A percentile compares a stretch with the other conserved stretches of the same genome.
Conservation (phyloP, 2,329 filamentous ascomycete genomes). For the Zopfia rhizophila region DNA sequence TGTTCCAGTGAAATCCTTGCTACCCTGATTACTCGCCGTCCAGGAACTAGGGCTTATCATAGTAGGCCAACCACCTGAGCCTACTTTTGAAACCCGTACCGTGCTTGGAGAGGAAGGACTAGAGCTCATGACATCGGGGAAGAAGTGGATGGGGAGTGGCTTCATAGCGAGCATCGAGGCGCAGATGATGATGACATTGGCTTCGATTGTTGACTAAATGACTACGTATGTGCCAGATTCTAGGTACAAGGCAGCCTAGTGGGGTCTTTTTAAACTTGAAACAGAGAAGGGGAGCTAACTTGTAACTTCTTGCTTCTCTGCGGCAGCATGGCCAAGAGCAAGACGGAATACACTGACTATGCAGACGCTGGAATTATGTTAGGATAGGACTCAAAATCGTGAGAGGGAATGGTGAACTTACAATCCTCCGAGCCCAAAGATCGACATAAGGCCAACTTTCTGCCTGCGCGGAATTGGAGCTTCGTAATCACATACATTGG, state of each 20-base stretch:
- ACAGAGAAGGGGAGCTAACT: slow-evolving; percentile 26
- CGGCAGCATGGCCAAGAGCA: slow-evolving; percentile 33
- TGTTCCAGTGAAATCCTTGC: no score
- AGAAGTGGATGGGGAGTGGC: slow-evolving; percentile 49
- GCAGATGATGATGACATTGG: slow-evolving; percentile 58
- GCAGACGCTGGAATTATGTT: slow-evolving; percentile 33
- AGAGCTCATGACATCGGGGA: no score
- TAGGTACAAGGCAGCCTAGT: slow-evolving; percentile 15
- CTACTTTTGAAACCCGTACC: no score
- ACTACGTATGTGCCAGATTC: slow-evolving; percentile 53
- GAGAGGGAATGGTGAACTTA: slow-evolving; percentile 25
- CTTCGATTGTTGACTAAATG: slow-evolving; percentile 55
- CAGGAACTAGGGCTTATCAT: no score
- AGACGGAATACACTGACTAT: slow-evolving; percentile 42
- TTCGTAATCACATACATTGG: slow-evolving; percentile 42
- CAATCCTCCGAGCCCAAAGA: slow-evolving; percentile 52
- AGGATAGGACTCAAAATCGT: no score
- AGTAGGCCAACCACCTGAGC: no score
- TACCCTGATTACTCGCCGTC: no score
- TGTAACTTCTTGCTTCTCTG: slow-evolving; percentile 29
- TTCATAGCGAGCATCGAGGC: slow-evolving; percentile 57
- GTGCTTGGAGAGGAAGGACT: no score
- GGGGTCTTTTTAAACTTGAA: background rate
- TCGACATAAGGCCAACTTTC: slow-evolving; percentile 41
- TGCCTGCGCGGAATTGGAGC: slow-evolving; percentile 45